Conservation (phyloP, 2,329 filamentous ascomycete genomes). For the Mycocentrospora acerina region DNA sequence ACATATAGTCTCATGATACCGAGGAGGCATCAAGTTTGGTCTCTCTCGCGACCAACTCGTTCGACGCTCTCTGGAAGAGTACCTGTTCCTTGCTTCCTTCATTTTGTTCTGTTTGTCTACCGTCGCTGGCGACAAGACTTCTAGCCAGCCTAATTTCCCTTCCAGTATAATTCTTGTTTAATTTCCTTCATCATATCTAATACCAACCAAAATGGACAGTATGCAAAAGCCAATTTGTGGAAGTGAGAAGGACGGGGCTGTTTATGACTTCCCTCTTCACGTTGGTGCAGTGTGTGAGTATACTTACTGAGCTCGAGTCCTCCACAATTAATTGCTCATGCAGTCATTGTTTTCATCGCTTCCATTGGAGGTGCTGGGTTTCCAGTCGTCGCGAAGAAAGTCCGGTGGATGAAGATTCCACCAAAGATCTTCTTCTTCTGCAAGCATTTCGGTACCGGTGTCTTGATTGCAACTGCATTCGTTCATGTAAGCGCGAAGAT, state of each 20-base stretch:
- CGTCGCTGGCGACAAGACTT: slow-evolving; percentile 40
- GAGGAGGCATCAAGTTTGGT: slow-evolving; percentile 26
- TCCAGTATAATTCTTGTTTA: slow-evolving; percentile 15
- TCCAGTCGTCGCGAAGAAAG: slow-evolving; percentile 49
- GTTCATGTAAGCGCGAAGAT: slow-evolving; percentile 59
- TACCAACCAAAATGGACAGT: slow-evolving; percentile 22
- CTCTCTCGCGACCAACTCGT: slow-evolving; percentile 18
- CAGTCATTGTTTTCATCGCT: slow-evolving; percentile 43
- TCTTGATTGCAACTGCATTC: slow-evolving; percentile 83
- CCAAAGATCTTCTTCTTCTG: slow-evolving; percentile 61
- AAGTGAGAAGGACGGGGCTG: slow-evolving; percentile 28
- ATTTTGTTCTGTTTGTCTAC: slow-evolving; percentile 21
- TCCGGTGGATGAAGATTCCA: slow-evolving; percentile 61
- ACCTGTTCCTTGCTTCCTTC: slow-evolving; percentile 19
- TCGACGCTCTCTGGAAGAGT: slow-evolving; percentile 40
- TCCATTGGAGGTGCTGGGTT: slow-evolving; percentile 42
- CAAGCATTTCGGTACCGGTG: slow-evolving; percentile 69
- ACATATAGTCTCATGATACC: slow-evolving; percentile 31
- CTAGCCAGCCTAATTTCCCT: slow-evolving; percentile 26
- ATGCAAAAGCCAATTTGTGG: slow-evolving; percentile 39
- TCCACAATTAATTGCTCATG: too few species aligned
- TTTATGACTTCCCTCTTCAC: slow-evolving; percentile 42
- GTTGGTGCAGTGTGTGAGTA: slow-evolving; percentile 43
- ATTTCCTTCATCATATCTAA: slow-evolving; percentile 14
- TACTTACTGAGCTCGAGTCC: too few species aligned